Base-by-base conservation (phyloP, 352 stramenopile genomes). In the Elongisporangium undulatum region DNA sequence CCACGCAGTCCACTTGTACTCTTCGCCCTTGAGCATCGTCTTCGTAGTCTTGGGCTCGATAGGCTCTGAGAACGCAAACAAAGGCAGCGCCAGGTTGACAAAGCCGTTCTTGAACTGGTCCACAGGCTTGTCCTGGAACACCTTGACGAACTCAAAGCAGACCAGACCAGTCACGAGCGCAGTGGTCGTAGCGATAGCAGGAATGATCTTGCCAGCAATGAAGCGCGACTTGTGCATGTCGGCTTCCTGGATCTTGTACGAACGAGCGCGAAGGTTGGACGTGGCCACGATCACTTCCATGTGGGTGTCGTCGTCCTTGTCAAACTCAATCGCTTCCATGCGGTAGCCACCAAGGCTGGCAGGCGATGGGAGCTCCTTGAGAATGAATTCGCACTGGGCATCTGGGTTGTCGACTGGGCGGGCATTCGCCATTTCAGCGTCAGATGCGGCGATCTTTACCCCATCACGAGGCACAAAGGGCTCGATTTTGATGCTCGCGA, bases 181-280 rank as follows among this genome's bases (percentile, higher is more conserved):
- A 15, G 98, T 99, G 9, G 97, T 99, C 41, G 98, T 99, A 20
- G 98, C 97, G 72, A 99, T 99, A 16, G 98, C 98, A 12, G 98
- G 98, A 62, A 99, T 99, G 70, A 99, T 99, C 69, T 98, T 98
- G 54, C 98, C 98, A n/a, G 98, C 98, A 78, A 99, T 99, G 29
- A 98, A 97, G 54, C 98, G 96, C 26, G 96, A 98, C 56, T 97
- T 94, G 77, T 99, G 96, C 71, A 98, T 97, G 67, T 99, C 96
- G 50, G 86, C 96, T 56, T 98, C 97, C 16, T 89, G 91, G 59
- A 99, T 99, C 50, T 90, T 94, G 81, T 99, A 99, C 69, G 98
- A 98, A 20, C 97, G 87, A 6, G 96, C 97, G 16, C 98, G 94
- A 38, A 99, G 69, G 72, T 99, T 99, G 16, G 93, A 98, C 19